Percentiles rank a stretch among this genome's conserved stretches.
These are phyloP conservation scores for Solanum chilense DNA, from an alignment of 257 asterid genomes.

Conservation along the genomic window DNA sequence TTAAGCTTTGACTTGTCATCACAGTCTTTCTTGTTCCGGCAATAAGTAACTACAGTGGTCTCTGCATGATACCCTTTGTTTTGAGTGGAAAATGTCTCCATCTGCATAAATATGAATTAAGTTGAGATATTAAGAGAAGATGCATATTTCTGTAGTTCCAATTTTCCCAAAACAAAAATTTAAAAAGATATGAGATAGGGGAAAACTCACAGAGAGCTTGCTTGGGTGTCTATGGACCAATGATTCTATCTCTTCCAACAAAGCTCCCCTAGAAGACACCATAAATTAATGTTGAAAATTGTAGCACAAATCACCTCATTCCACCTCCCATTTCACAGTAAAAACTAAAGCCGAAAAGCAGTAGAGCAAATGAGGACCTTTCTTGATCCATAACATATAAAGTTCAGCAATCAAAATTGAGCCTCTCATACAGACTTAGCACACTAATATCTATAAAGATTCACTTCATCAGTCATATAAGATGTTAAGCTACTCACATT, in stretches of 20 bases:
- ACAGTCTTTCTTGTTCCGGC: conserved; percentile 48
- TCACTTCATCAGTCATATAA: neutral
- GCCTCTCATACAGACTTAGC: neutral
- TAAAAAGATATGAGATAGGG: neutral
- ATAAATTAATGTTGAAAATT: neutral
- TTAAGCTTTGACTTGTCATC: conserved; percentile 66
- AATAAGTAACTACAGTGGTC: conserved; percentile 61
- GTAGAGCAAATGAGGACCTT: neutral
- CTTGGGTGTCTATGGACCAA: conserved; percentile 90
- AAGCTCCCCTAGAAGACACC: conserved; percentile 51
- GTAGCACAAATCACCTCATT: neutral
- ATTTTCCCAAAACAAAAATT: neutral
- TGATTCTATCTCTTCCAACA: conserved; percentile 75
- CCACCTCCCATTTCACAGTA: neutral
- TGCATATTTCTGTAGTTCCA: neutral
- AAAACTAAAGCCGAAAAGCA: neutral
- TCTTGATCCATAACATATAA: neutral
- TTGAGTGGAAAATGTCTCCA: conserved; percentile 49
- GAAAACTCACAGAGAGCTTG: conserved; percentile 66
- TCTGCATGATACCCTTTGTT: conserved; percentile 82
- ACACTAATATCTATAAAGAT: neutral
- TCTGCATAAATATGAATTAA: conserved; percentile 25
- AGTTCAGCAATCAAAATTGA: neutral
- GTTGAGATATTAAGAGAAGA: neutral
- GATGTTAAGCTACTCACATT: neutral